A percentile compares a stretch with the other conserved stretches of the same genome.
These are phyloP conservation scores for Diversispora epigaea DNA, from an alignment of 192 early-diverging fungal species.

Conservation along the genomic window DNA sequence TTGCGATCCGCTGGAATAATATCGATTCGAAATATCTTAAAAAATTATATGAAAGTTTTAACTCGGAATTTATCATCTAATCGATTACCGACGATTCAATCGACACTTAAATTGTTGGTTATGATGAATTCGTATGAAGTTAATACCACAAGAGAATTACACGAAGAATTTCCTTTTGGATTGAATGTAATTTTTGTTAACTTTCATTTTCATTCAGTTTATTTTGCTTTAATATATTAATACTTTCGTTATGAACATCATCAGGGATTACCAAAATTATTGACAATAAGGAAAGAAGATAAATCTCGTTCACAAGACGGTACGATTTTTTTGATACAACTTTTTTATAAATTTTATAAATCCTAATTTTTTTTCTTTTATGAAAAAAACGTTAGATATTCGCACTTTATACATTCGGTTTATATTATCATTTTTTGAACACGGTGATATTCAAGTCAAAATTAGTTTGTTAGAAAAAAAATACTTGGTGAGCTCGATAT, in stretches of 20 bases:
- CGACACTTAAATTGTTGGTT: slow-evolving; percentile 60
- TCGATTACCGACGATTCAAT: slow-evolving; percentile 58
- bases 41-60: slow-evolving; percentile 64
- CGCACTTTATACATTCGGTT: slow-evolving; percentile 73
- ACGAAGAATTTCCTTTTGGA: slow-evolving; percentile 71
- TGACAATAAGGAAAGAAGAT: slow-evolving; percentile 39
- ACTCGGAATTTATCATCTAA: slow-evolving; percentile 64
- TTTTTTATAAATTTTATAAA: neutral
- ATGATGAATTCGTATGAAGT: slow-evolving; percentile 59
- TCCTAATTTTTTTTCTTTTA: neutral
- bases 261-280: slow-evolving; percentile 44
- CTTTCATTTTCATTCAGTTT: too few species aligned
- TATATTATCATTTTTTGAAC: slow-evolving; percentile 74
- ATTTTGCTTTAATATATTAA: too few species aligned
- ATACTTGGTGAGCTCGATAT: slow-evolving; percentile 63
- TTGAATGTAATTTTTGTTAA: slow-evolving; percentile 45
- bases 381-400: slow-evolving; percentile 48
- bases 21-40: slow-evolving; percentile 51
- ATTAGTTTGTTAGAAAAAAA: slow-evolving; percentile 72
- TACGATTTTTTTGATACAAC: slow-evolving; percentile 11
- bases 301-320: neutral
- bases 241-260: neutral
- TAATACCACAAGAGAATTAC: slow-evolving; percentile 63
- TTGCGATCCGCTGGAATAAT: slow-evolving; percentile 43
- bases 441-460: slow-evolving; percentile 68